phyloP scores from a whole-genome alignment of 805 yeast genomes.

The Metschnikowia dekortorum region DNA sequence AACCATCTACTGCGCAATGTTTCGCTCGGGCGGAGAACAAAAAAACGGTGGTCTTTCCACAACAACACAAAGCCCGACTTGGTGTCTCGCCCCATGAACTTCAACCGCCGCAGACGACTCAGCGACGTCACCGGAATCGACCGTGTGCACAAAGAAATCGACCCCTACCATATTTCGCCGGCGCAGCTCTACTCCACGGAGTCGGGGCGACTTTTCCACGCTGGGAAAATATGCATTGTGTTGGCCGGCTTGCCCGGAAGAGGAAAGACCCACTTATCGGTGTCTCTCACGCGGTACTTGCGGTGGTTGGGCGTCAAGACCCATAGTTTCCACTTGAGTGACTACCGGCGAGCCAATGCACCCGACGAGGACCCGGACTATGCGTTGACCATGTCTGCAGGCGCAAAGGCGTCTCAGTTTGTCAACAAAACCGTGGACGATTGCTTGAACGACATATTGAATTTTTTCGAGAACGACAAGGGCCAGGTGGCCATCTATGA shows the following conservation, averaged over 20 bases:
- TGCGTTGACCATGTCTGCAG: slow-evolving; percentile 53
- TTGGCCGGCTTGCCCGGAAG: slow-evolving; percentile 93
- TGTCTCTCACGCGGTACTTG: slow-evolving; percentile 83
- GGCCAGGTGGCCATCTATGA: slow-evolving; percentile 97
- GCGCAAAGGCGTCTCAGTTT: slow-evolving; percentile 40
- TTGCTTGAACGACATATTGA: slow-evolving; percentile 64
- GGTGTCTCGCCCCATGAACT: slow-evolving; percentile 28
- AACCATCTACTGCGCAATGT: slow-evolving; percentile 26
- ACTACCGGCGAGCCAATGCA: slow-evolving; percentile 63
- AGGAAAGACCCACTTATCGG: slow-evolving; percentile 91
- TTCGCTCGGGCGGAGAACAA: slow-evolving; percentile 31
- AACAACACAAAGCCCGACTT: slow-evolving; percentile 34
- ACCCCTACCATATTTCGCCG: slow-evolving; percentile 70
- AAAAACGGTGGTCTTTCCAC: slow-evolving; percentile 43
- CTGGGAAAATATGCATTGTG: slow-evolving; percentile 86
- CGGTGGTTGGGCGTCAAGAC: slow-evolving; percentile 96
- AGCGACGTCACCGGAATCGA: slow-evolving; percentile 40
- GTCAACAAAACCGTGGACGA: slow-evolving; percentile 57
- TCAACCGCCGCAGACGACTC: slow-evolving; percentile 28
- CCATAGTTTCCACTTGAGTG: slow-evolving; percentile 72
- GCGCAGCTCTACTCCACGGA: slow-evolving; percentile 93
- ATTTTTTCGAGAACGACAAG: slow-evolving; percentile 65
- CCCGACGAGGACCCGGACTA: slow-evolving; percentile 51
- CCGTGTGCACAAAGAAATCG: slow-evolving; percentile 64
- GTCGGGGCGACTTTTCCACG: slow-evolving; percentile 88